These are phyloP conservation scores for Epichloe festucae DNA, from an alignment of 2,329 filamentous ascomycete genomes.

Conservation along the genomic window DNA sequence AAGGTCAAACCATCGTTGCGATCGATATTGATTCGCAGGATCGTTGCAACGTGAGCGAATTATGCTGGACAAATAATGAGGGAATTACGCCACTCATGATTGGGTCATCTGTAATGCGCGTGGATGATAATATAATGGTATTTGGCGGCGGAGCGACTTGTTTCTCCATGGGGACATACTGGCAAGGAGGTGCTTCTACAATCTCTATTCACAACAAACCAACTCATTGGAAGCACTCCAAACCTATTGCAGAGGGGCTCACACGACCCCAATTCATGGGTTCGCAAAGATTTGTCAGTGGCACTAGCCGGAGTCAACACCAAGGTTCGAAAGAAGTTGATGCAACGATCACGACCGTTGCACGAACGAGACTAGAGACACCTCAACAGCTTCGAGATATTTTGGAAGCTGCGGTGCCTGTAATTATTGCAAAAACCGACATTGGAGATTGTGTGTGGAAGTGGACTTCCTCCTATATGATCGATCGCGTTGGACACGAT, in stretches of 20 bases:
- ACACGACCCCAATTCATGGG: constrained; percentile 12
- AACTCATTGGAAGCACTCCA: neutral
- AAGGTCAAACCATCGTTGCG: constrained; percentile 17
- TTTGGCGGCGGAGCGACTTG: constrained; percentile 75
- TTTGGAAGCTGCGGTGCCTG: constrained; percentile 39
- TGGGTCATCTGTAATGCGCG: constrained; percentile 46
- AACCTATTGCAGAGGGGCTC: neutral
- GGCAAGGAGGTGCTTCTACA: constrained; percentile 51
- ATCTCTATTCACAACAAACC: constrained; percentile 14
- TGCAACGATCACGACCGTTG: constrained; percentile 25
- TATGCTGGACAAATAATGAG: constrained; percentile 3
- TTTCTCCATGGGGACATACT: constrained; percentile 81
- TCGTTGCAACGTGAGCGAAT: constrained; percentile 13
- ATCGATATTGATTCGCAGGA: constrained; percentile 19
- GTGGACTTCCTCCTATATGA: constrained; percentile 61
- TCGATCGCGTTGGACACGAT: constrained; percentile 44
- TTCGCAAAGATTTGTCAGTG: constrained; percentile 15
- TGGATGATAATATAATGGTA: constrained; percentile 42
- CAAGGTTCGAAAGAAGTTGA: constrained; percentile 1
- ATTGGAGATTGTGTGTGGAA: constrained; percentile 52
- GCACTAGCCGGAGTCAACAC: constrained; percentile 1
- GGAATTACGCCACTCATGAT: constrained; percentile 48
- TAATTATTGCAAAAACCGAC: constrained; percentile 49
- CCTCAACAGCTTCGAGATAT: constrained; percentile 46
- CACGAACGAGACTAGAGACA: constrained; percentile 37